These are phyloP conservation scores for Mucor sp. DNA, from an alignment of 371 early-diverging fungal species.

Conservation along the genomic window DNA sequence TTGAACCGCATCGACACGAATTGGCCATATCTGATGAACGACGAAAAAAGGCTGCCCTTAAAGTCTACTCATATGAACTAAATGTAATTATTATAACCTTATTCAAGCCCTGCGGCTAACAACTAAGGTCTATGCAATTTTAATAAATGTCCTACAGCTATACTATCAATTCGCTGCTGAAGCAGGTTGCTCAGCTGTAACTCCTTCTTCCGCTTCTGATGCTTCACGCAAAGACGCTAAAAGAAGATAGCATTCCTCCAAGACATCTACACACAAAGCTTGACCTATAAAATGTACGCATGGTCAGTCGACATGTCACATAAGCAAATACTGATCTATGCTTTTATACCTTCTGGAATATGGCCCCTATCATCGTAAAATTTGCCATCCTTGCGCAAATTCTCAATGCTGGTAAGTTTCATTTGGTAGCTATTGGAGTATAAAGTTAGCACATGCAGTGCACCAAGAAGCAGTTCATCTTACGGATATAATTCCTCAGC, in stretches of 20 bases:
- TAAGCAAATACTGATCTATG: not conserved
- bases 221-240: conserved; percentile 66
- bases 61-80: too few species aligned
- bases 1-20: too few species aligned
- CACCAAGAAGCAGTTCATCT: conserved; percentile 6
- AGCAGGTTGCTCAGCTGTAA: not conserved
- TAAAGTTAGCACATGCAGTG: not conserved
- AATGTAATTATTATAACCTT: too few species aligned
- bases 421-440: conserved; percentile 67
- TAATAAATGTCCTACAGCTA: too few species aligned
- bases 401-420: conserved; percentile 80
- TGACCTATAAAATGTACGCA: conserved; percentile 38
- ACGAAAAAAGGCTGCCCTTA: too few species aligned
- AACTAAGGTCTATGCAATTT: too few species aligned
- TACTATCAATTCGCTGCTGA: not conserved
- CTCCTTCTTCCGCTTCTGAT: conserved; percentile 1
- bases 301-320: not conserved
- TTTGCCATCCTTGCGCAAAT: conserved; percentile 81
- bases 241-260: conserved; percentile 84
- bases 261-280: conserved; percentile 74
- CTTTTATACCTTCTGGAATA: conserved; percentile 72
- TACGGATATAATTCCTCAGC: conserved; percentile 51
- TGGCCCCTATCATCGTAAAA: conserved; percentile 81
- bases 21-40: too few species aligned
- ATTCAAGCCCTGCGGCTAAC: too few species aligned